Evolutionary conservation across 805 yeast species (phyloP).

Genomic region (Ogataea minuta): DNA sequence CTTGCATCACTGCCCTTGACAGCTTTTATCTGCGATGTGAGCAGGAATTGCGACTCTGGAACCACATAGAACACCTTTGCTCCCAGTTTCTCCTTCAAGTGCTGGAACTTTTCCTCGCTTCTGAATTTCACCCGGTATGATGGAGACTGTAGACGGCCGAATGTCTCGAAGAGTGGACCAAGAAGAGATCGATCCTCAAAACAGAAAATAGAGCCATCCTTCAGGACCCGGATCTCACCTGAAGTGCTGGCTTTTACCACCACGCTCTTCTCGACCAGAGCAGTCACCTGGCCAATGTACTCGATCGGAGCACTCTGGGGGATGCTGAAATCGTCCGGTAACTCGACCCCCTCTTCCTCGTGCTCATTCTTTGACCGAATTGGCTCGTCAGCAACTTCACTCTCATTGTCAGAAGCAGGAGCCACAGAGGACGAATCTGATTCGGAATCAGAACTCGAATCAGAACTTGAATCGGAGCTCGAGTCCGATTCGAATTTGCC

Average conservation of each 20-base stretch:
- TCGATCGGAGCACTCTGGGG: conserved; percentile 64
- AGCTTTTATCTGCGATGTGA: conserved; percentile 67
- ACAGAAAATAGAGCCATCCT: conserved; percentile 78
- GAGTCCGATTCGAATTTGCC: conserved; percentile 25
- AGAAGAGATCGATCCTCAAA: conserved; percentile 65
- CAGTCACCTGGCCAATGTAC: conserved; percentile 64
- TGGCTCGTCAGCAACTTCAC: conserved; percentile 53
- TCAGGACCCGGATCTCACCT: conserved; percentile 81
- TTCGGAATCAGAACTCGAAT: conserved; percentile 22
- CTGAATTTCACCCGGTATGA: conserved; percentile 72
- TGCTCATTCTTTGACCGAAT: conserved; percentile 78
- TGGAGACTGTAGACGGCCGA: conserved; percentile 85
- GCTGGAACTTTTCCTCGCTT: conserved; percentile 45
- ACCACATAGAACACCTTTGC: conserved; percentile 71
- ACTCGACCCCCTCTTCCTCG: conserved; percentile 57
- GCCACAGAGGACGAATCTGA: conserved; percentile 25
- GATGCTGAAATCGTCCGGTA: conserved; percentile 67
- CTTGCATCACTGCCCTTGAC: conserved; percentile 92
- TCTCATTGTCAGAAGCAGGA: conserved; percentile 34
- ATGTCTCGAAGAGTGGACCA: conserved; percentile 83
- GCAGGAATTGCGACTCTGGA: conserved; percentile 73
- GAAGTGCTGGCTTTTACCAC: conserved; percentile 70
- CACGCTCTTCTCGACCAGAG: conserved; percentile 68
- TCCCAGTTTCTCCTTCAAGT: conserved; percentile 50
- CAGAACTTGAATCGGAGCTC: conserved; percentile 13